A percentile compares a stretch with the other conserved stretches of the same genome.
phyloP scores from a whole-genome alignment of 495 filamentous ascomycete species.

The Aspergillus campestris region DNA sequence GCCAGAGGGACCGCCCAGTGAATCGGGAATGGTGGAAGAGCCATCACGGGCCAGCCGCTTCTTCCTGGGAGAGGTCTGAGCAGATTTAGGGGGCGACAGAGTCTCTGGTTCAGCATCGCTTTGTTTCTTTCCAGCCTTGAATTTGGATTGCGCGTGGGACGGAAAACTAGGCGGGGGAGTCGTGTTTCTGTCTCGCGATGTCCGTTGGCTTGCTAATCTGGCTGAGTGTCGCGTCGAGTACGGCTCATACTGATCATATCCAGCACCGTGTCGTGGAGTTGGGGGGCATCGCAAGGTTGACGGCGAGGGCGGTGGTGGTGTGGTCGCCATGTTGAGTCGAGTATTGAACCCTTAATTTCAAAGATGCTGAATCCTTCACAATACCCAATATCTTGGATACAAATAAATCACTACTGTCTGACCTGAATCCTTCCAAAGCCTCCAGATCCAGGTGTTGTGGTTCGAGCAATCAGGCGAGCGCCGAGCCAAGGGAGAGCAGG shows the following conservation, averaged over 20 bases:
- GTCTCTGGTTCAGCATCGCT: slow-evolving; percentile 9
- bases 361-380: no score
- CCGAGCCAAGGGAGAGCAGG: no score
- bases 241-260: slow-evolving; percentile 61
- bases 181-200: slow-evolving; percentile 20
- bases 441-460: no score
- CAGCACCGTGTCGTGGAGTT: slow-evolving; percentile 63
- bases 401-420: no score
- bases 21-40: slow-evolving; percentile 7
- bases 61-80: slow-evolving; percentile 44
- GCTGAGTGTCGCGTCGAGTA: slow-evolving; percentile 47
- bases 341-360: background rate
- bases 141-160: slow-evolving; percentile 8
- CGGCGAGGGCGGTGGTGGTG: slow-evolving; percentile 54
- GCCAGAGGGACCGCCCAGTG: slow-evolving; percentile 6
- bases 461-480: no score
- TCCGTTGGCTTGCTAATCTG: slow-evolving; percentile 37
- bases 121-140: slow-evolving; percentile 15
- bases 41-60: slow-evolving; percentile 21
- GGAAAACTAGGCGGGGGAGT: slow-evolving; percentile 32
- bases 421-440: no score
- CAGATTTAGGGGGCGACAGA: slow-evolving; percentile 31
- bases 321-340: slow-evolving; percentile 45
- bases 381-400: no score
- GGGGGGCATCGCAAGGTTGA: slow-evolving; percentile 55